These are phyloP conservation scores for Chloromonas sp. DNA, from an alignment of 163 green algal species.

Conservation along the genomic window DNA sequence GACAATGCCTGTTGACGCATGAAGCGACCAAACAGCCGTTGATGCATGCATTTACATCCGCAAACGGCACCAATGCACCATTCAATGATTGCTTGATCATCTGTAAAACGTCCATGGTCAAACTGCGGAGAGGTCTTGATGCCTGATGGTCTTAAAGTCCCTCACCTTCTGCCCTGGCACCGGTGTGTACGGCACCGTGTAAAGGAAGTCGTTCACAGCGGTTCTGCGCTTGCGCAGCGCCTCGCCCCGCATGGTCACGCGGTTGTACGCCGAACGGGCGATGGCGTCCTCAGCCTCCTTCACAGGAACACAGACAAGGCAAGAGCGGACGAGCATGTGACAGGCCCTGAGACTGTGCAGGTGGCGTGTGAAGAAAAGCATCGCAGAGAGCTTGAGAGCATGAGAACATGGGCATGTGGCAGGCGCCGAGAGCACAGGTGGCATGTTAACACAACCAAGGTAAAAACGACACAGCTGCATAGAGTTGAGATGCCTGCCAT, in stretches of 20 bases:
- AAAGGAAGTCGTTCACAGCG: conserved; percentile 75
- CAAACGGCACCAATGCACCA: no score
- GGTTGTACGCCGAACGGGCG: conserved; percentile 27
- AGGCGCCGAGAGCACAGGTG: no score
- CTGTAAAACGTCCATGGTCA: no score
- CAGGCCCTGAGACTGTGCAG: background rate
- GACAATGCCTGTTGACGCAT: no score
- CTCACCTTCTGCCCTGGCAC: conserved; percentile 37
- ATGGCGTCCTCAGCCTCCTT: conserved; percentile 33
- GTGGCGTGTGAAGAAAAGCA: background rate
- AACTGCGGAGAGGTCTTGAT: no score
- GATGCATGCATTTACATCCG: no score
- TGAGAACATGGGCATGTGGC: background rate
- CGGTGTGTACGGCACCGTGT: conserved; percentile 71
- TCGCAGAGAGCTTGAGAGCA: background rate
- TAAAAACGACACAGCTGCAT: background rate
- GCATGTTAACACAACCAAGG: background rate
- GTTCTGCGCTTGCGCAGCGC: conserved; percentile 48
- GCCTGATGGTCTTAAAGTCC: no score
- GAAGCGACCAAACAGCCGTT: no score
- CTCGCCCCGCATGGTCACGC: conserved; percentile 33
- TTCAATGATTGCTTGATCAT: no score
- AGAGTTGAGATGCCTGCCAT: background rate
- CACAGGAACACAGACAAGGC: background rate
- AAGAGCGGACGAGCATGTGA: background rate